Base-by-base conservation (phyloP, 441 rosid genomes). In the Adansonia rubrostipa region DNA sequence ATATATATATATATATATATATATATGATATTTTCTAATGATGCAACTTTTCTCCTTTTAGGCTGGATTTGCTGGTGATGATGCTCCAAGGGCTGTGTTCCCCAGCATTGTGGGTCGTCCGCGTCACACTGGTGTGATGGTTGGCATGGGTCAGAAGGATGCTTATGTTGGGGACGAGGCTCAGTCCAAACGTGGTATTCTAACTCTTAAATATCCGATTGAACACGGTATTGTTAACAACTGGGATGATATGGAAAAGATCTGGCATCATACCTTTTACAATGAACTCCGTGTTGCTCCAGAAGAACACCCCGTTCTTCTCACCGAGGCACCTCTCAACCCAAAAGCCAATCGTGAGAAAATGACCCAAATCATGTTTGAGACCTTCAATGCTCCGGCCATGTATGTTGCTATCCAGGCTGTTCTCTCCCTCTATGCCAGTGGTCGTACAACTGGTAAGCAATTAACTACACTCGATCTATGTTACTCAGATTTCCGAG, bases 31-130 rank as follows among this genome's bases (percentile, higher is more conserved):
- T 51, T 33, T 28, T 71, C 0, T 40, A 51, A 51, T 51, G 24
- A 51, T 71, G 7, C 1, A 10, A 36, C 17, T 42, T 42, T 44
- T 17, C 22, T 48, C 8, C 5, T 11, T 28, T 28, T 79, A 89
- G 95, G 95, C 93, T 82, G 95, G 92, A 74, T 91, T 91, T 83
- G 93, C 92, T 28, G 93, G 95, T 11, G 93, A 91, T 76, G 95
- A 91, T 85, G 95, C 95, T 75, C 95, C 93, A 1, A 87, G 93
- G 83, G 95, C 93, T 10, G 93, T 91, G 84, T 91, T 91, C 71
- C 93, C 93, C 65, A 91, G 95, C 84, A 88, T 89, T 61, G 90
- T 91, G 22, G 92, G 94, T 0, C 92, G 91, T 78, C 94, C 92
- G 9, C 91, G 91, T 51, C 92, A 91, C 84, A 91, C 94, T 0